Evolutionary conservation across 768 basidiomycete genomes (phyloP).

Genomic region (Mycena epipterygia): DNA sequence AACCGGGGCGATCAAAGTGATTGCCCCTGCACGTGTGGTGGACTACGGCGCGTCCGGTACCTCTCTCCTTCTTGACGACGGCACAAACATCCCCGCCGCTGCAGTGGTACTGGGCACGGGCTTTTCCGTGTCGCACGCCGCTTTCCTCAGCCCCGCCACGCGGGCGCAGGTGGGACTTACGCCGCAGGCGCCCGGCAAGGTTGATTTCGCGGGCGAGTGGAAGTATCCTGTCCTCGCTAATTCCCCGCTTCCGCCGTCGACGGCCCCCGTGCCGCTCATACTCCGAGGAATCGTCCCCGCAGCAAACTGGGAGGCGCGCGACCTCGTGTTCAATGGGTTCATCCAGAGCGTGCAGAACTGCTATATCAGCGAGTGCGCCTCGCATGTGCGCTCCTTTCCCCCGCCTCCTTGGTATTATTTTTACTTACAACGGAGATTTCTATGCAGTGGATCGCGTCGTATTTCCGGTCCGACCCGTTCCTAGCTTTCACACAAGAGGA

Average conservation of each 20-base stretch:
- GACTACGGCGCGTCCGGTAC: neutral
- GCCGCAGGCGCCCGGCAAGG: neutral
- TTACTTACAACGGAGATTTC: neutral
- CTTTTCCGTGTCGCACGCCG: neutral
- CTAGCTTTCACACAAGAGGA: neutral
- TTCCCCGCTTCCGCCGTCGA: neutral
- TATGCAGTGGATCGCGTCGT: neutral
- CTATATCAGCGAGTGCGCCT: neutral
- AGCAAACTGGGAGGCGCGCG: neutral
- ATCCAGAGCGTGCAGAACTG: neutral
- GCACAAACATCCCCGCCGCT: neutral
- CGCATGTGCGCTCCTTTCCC: neutral
- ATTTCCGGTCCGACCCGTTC: neutral
- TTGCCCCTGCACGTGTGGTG: neutral
- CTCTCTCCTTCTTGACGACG: neutral
- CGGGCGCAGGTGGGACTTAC: neutral
- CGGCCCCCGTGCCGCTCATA: neutral
- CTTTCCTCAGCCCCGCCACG: neutral
- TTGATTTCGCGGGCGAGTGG: neutral
- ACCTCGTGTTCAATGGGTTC: neutral
- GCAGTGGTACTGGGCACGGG: neutral
- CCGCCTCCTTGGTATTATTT: neutral
- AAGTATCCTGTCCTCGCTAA: neutral
- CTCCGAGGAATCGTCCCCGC: neutral
- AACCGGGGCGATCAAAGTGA: neutral